Evolutionary conservation across 192 early-diverging fungal species (phyloP).

Genomic region (Borealophlyctis nickersoniae): DNA sequence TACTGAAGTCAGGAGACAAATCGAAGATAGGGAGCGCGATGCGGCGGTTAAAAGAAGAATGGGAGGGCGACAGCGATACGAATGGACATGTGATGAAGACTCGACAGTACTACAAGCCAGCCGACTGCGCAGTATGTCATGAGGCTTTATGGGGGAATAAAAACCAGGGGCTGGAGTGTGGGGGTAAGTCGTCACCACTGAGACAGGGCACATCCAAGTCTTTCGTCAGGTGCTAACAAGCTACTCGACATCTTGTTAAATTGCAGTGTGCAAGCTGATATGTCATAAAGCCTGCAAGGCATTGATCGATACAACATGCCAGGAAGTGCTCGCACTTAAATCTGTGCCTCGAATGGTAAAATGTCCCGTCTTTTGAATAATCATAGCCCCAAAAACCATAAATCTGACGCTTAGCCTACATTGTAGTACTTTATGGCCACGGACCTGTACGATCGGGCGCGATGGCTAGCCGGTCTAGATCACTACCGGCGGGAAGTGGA

Average conservation of each 20-base stretch:
- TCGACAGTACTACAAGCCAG: constrained; percentile 46
- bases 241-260: background rate
- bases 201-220: background rate
- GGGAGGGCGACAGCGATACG: too few relatives aligned
- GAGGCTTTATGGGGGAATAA: constrained; percentile 49
- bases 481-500: constrained; percentile 17
- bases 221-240: background rate
- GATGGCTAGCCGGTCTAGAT: constrained; percentile 45
- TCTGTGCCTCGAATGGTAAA: constrained; percentile 40
- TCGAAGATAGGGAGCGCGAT: constrained; percentile 9
- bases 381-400: too few relatives aligned
- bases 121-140: constrained; percentile 49
- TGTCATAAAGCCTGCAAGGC: constrained; percentile 38
- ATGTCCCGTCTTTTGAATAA: constrained; percentile 1
- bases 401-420: background rate
- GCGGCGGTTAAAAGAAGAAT: constrained; percentile 4
- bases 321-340: constrained; percentile 30
- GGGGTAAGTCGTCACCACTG: constrained; percentile 27
- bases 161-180: constrained; percentile 47
- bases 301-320: constrained; percentile 39
- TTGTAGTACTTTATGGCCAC: constrained; percentile 52
- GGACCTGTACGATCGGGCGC: constrained; percentile 29
- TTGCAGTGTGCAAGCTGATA: constrained; percentile 38
- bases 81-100: constrained; percentile 46
- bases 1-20: constrained; percentile 20